Conservation (phyloP, 2,329 filamentous ascomycete genomes). For the Trichoderma aggressivum region DNA sequence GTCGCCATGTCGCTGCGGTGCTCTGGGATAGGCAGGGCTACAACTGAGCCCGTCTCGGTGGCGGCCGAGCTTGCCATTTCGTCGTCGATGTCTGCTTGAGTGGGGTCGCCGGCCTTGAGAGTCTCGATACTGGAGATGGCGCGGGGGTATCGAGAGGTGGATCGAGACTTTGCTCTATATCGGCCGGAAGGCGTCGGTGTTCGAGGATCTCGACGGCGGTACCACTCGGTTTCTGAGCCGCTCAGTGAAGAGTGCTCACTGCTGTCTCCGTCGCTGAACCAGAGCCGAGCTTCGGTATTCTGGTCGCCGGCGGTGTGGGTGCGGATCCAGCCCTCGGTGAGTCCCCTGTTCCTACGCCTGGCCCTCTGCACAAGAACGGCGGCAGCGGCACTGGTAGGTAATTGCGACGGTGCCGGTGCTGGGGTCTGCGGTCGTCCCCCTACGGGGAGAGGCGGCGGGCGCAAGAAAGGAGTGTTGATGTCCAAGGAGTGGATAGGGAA, state of each 20-base stretch:
- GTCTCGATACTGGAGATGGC: constrained; percentile 56
- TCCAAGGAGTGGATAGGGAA: constrained; percentile 58
- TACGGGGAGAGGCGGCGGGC: constrained; percentile 47
- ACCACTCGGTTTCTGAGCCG: constrained; percentile 57
- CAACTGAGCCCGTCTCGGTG: constrained; percentile 23
- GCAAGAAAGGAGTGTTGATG: constrained; percentile 60
- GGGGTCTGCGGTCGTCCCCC: constrained; percentile 18
- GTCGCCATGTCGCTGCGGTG: neutral
- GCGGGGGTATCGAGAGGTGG: constrained; percentile 40
- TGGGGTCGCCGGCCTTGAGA: constrained; percentile 38
- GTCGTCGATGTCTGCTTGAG: constrained; percentile 20
- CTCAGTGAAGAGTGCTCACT: constrained; percentile 75
- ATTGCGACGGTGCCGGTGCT: constrained; percentile 28
- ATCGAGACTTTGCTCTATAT: constrained; percentile 25
- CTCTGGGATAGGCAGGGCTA: neutral
- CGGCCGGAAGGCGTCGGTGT: constrained; percentile 44
- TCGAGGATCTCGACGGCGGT: constrained; percentile 46
- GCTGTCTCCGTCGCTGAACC: constrained; percentile 71
- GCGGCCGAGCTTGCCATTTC: constrained; percentile 34
- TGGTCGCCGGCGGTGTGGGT: constrained; percentile 73
- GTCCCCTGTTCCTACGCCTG: constrained; percentile 55
- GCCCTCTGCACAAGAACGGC: constrained; percentile 62
- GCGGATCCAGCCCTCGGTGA: constrained; percentile 83
- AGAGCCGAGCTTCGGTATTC: constrained; percentile 69
- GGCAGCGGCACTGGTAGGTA: constrained; percentile 51